Conservation (phyloP, 2,329 filamentous ascomycete species). For the Phoma sp. region DNA sequence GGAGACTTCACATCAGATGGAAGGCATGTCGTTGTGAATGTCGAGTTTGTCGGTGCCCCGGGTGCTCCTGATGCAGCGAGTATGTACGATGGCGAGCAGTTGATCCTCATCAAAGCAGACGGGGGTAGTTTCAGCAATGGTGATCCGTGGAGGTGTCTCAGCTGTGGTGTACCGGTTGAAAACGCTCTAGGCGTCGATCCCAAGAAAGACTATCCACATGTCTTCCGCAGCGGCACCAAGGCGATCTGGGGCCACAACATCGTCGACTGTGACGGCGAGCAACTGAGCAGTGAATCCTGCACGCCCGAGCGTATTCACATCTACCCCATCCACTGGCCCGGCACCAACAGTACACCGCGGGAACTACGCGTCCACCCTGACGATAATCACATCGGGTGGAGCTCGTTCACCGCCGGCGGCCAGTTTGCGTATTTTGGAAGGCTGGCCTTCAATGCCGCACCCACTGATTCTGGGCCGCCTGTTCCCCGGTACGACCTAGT, state of each 20-base stretch:
- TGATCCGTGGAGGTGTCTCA: conserved; percentile 58
- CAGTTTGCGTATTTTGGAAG: conserved; percentile 47
- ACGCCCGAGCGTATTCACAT: conserved; percentile 48
- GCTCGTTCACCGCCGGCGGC: conserved; percentile 42
- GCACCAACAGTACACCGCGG: conserved; percentile 44
- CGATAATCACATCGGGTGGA: conserved; percentile 53
- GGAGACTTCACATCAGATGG: conserved; percentile 52
- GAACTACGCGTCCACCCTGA: conserved; percentile 58
- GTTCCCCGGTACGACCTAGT: conserved; percentile 49
- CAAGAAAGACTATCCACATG: conserved; percentile 52
- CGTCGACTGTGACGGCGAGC: conserved; percentile 46
- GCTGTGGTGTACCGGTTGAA: conserved; percentile 50
- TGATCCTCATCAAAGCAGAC: conserved; percentile 52
- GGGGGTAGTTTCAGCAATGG: conserved; percentile 52
- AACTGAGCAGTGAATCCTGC: conserved; percentile 47
- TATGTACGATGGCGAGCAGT: conserved; percentile 52
- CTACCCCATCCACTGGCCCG: conserved; percentile 52
- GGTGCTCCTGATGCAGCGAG: conserved; percentile 46
- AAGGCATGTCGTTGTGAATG: conserved; percentile 51
- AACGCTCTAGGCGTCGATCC: conserved; percentile 36
- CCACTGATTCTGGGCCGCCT: conserved; percentile 19
- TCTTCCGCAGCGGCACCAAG: conserved; percentile 50
- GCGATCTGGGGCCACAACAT: conserved; percentile 41
- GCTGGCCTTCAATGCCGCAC: conserved; percentile 50
- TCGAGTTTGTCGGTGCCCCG: conserved; percentile 54